These are phyloP conservation scores for Capsicum pubescens DNA, from an alignment of 257 asterid species.

Conservation along the genomic window DNA sequence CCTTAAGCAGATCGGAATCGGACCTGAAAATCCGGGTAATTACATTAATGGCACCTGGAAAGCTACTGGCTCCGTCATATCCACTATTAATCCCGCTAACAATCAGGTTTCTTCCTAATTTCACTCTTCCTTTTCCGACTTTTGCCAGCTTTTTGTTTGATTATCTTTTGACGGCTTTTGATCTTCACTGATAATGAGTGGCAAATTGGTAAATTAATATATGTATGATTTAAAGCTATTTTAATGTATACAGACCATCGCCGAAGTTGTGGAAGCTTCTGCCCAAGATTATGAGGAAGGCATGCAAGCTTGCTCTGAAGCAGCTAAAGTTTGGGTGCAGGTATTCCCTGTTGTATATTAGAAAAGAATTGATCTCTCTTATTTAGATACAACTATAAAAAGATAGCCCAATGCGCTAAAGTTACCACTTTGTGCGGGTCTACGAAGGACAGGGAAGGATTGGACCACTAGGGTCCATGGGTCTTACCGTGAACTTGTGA, in stretches of 20 bases:
- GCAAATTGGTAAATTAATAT: neutral
- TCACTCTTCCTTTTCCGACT: neutral
- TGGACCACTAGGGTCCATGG: no score
- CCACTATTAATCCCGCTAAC: constrained; percentile 77
- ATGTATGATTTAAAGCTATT: neutral
- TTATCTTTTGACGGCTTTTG: neutral
- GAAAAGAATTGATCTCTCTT: neutral
- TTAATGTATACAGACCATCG: constrained; percentile 59
- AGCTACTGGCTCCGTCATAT: constrained; percentile 70
- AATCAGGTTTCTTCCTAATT: constrained; percentile 26
- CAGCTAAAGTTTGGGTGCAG: constrained; percentile 95
- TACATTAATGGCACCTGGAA: constrained; percentile 82
- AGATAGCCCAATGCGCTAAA: no score
- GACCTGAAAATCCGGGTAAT: constrained; percentile 66
- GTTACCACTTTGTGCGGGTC: no score
- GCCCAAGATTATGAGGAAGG: constrained; percentile 86
- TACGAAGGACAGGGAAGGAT: no score
- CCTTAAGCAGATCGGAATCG: constrained; percentile 81
- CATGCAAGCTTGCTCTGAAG: constrained; percentile 72
- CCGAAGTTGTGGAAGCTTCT: constrained; percentile 84
- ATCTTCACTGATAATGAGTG: neutral
- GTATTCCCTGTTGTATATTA: constrained; percentile 35
- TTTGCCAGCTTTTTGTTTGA: neutral
- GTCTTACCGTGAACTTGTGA: no score
- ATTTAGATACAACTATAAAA: neutral